Base-by-base conservation (phyloP, 2,329 filamentous ascomycete species). In the Aciculosporium take region DNA sequence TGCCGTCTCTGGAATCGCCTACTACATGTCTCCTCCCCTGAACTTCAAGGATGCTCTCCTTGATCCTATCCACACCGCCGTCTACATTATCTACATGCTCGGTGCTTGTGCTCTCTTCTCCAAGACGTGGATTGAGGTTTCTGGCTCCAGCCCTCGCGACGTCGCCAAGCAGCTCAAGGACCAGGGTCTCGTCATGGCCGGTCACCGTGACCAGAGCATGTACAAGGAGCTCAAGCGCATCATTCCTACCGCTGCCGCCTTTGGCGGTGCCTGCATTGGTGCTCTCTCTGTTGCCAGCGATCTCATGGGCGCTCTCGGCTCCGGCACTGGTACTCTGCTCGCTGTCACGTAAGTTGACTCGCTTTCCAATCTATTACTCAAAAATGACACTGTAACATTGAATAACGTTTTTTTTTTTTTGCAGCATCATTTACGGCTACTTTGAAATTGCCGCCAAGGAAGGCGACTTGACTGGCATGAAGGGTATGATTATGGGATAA, bases 111-210 rank as follows among this genome's bases (percentile, higher is more conserved):
- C 88, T 46, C 79, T 96, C 63, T 98, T 98, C 77, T 95, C 88
- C 67, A 98, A 98, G 84, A 98, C 93, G 41, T 98, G 91, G 91
- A 98, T 98, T 56, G 91, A 98, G 69, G 91, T 98, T 51, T 96
- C 91, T 30, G 93, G 91, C 58, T 95, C 89, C 49, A 89, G 86
- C 71, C 93, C 91, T 46, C 84, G 91, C 58, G 91, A 98, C 60
- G 93, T 98, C 52, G 91, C 91, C 57, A 98, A 98, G 79, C 91
- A 96, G 71, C 80, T 98, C 64, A 98, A 98, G 80, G 93, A 98
- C 59, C 91, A 98, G 69, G 91, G 91, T 62, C 81, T 98, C 45
- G 89, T 98, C 54, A 98, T 98, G 93, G 89, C 91, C 57, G 91
- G 91, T 59, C 91, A 98, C 74, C 85, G 91, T 69, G 93, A 98